Conservation (phyloP, 129 eudicot species). For the Arctium lappa region DNA sequence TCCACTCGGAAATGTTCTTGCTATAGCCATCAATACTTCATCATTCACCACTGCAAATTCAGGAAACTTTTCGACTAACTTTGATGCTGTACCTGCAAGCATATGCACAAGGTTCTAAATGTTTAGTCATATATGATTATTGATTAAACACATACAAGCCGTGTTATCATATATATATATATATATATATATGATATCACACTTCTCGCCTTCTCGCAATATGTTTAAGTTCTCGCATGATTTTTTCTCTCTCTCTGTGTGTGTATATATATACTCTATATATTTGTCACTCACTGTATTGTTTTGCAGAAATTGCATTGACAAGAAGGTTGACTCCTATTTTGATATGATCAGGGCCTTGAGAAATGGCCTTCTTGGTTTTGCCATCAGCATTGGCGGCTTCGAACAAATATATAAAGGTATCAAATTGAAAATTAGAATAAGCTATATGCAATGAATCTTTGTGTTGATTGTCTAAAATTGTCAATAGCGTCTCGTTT, state of each 20-base stretch:
- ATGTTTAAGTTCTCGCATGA: no score
- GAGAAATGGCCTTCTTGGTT: background rate
- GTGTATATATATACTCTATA: no score
- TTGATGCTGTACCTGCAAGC: background rate
- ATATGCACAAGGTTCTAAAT: background rate
- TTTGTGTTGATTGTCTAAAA: background rate
- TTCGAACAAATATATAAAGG: background rate
- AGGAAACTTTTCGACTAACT: background rate
- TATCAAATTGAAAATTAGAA: background rate
- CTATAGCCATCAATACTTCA: background rate
- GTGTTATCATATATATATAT: no score
- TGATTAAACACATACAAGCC: no score
- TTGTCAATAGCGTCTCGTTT: background rate
- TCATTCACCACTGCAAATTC: background rate
- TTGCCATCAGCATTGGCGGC: background rate
- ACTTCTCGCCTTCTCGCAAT: no score
- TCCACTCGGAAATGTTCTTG: background rate
- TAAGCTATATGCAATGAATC: slow-evolving; percentile 1
- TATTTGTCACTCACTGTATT: background rate
- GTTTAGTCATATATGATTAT: no score
- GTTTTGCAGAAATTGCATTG: background rate
- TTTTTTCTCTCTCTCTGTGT: no score
- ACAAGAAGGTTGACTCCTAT: background rate
- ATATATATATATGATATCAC: no score
- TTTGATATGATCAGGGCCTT: background rate